Conservation (phyloP, 2,329 filamentous ascomycete species). For the Colletotrichum tabaci region DNA sequence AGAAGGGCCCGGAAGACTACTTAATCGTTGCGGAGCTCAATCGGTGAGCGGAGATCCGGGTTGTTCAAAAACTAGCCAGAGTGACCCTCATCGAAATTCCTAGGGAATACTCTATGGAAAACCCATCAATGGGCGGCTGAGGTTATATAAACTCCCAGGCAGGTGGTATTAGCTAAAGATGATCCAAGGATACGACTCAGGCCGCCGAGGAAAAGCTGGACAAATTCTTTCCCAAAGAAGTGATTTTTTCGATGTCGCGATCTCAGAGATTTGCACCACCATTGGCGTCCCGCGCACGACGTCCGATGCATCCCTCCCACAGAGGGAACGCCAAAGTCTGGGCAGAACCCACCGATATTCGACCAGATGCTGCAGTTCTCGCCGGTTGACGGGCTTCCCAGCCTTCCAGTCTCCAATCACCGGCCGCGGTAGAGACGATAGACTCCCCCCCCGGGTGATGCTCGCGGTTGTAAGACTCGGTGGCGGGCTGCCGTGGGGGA, state of each 20-base stretch:
- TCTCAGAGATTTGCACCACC: conserved; percentile 23
- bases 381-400: background rate
- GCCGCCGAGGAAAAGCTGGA: background rate
- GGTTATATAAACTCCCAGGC: conserved; percentile 29
- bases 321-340: conserved; percentile 31
- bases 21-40: background rate
- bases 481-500: conserved; percentile 1
- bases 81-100: background rate
- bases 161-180: background rate
- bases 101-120: background rate
- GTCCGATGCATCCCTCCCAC: background rate
- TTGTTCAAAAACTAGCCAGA: background rate
- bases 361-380: background rate
- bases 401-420: conserved; percentile 23
- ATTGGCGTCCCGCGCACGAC: conserved; percentile 13
- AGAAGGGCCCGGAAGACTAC: background rate
- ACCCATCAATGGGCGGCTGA: background rate
- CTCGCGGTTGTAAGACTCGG: conserved; percentile 4
- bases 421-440: background rate
- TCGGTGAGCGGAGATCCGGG: background rate
- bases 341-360: conserved; percentile 33
- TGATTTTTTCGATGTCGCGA: conserved; percentile 28
- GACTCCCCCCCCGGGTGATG: background rate
- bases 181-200: conserved; percentile 17
- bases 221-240: conserved; percentile 14